These are phyloP conservation scores for Periconia sp. DNA, from an alignment of 2,329 filamentous ascomycete genomes.

Conservation along the genomic window DNA sequence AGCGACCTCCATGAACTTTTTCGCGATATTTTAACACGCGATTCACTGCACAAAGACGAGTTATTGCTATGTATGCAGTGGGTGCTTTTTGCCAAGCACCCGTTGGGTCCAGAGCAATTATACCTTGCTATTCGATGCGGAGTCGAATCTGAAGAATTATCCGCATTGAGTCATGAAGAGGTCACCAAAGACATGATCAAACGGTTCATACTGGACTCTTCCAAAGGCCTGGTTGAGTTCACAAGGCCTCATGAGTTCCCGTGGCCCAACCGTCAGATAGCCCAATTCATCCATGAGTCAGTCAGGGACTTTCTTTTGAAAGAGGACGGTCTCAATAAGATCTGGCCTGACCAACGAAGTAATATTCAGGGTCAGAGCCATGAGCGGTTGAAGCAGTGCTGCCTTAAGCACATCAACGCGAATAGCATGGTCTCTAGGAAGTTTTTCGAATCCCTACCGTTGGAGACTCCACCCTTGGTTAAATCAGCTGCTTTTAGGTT, in stretches of 20 bases:
- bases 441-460: constrained; percentile 11
- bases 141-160: constrained; percentile 5
- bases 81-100: constrained; percentile 1
- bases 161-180: constrained; percentile 30
- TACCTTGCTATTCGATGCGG: constrained; percentile 10
- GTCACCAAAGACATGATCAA: constrained; percentile 10
- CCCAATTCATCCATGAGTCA: constrained; percentile 33
- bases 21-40: constrained; percentile 4
- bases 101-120: constrained; percentile 6
- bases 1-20: constrained; percentile 1
- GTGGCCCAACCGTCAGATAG: constrained; percentile 18
- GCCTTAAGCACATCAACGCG: constrained; percentile 45
- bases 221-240: constrained; percentile 18
- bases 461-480: not conserved
- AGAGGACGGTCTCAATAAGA: constrained; percentile 30
- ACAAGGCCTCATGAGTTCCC: constrained; percentile 18
- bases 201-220: constrained; percentile 19
- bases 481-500: constrained; percentile 25
- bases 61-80: constrained; percentile 6
- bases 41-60: not conserved
- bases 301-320: constrained; percentile 46
- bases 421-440: constrained; percentile 15
- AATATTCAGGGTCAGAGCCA: constrained; percentile 45
- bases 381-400: constrained; percentile 52
- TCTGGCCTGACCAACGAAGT: constrained; percentile 36